Base-by-base conservation (phyloP, 225 moss, liverwort and hornwort genomes). In the Climacium dendroides region DNA sequence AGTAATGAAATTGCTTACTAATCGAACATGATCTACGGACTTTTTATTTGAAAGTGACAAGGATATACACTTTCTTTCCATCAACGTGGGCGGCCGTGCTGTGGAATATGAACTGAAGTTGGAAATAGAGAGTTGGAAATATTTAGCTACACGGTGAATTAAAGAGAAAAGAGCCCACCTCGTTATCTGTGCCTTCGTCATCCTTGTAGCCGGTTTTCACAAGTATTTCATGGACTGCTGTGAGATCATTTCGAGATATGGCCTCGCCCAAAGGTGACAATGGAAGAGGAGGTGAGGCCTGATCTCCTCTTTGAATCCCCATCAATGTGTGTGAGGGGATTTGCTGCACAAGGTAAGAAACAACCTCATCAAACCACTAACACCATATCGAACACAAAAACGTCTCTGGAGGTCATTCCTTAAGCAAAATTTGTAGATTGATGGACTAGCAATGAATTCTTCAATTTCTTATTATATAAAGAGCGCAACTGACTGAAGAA, bases 161-260 rank as follows among this genome's bases (percentile, higher is more conserved):
- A 55, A 78, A 22, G 11, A 74, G 45, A 43, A 5, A 85, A 60
- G n/a, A 88, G 61, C 60, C 4, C 48, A 98, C 98, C 98, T 98
- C 98, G 83, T 98, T 97, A 9, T 98, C 98, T 52, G 98, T 91
- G 65, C 96, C 96, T 87, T 98, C 98, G 67, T 98, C 98, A 84
- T 96, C 96, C 91, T 97, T 98, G 80, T 98, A 98, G 58, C 96
- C 94, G 18, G 94, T 97, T 89, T 97, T 98, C 83, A 95, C 94
- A 63, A 98, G 87, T 61, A 97, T 91, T 87, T 98, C 98, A 90
- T 98, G 98, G 22, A 98, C 96, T 79, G 98, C 96, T 39, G 96
- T 97, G 87, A 98, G 91, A 78, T 98, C 98, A 85, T 95, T 98
- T 80, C 98, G 93, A 80, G 97, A 95, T 61, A 96, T 96, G 50